Percentiles rank a stretch among this genome's conserved stretches.
Evolutionary conservation across 2,329 filamentous ascomycete genomes (phyloP).

Genomic region (Penicillium sp.): DNA sequence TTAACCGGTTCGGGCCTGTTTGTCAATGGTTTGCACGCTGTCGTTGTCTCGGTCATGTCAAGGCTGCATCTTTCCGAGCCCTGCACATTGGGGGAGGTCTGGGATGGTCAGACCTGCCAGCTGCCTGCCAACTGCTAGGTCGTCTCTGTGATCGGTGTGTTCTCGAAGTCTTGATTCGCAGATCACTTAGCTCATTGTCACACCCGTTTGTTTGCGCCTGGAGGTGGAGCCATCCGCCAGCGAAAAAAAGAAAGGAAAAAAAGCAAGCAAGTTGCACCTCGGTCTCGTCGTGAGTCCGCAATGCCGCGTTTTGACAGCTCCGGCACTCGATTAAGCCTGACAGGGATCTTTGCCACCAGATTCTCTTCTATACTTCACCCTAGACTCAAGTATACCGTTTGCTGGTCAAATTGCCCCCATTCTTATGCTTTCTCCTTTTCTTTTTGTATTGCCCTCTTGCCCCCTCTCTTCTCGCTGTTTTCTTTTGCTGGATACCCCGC

Average conservation of each 20-base stretch:
- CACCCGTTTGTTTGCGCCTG: not conserved
- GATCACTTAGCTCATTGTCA: constrained; percentile 1
- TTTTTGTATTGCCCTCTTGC: not conserved
- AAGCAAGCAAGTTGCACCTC: not conserved
- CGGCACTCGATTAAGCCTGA: not conserved
- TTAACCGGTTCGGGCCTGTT: constrained; percentile 22
- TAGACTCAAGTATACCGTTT: too few relatives aligned
- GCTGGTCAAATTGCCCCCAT: not conserved
- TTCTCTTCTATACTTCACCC: too few relatives aligned
- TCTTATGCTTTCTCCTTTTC: not conserved
- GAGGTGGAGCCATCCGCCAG: not conserved
- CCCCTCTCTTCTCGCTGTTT: not conserved
- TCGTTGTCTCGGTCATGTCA: constrained; percentile 1
- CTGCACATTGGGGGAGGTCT: constrained; percentile 7
- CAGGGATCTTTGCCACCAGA: too few relatives aligned
- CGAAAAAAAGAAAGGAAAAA: not conserved
- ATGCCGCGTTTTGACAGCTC: not conserved
- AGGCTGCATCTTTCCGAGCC: constrained; percentile 13
- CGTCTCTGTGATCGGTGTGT: not conserved
- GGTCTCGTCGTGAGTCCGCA: not conserved
- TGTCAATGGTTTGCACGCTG: constrained; percentile 8
- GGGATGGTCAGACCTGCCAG: not conserved
- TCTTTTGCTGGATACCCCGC: not conserved
- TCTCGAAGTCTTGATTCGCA: not conserved
- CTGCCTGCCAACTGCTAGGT: not conserved